Evolutionary conservation across 768 basidiomycete species (phyloP), one percentile per base, ranked within the genome.

Genomic region (Clathrus columnatus): DNA sequence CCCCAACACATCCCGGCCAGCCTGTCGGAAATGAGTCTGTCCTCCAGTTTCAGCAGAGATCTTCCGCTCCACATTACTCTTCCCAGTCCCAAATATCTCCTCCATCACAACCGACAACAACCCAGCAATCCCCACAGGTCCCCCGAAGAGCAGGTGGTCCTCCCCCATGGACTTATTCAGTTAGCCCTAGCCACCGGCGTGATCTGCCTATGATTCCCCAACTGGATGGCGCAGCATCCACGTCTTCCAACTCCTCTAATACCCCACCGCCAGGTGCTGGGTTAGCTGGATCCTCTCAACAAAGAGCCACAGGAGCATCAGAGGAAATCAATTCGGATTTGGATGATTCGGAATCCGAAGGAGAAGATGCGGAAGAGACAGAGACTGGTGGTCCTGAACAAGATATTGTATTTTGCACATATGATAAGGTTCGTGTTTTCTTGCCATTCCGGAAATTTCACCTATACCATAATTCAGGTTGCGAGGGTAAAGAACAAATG

Each of bases 401-500:
- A 57, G 96, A 99, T 67, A 91, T 98, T 47, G 91, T 98, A 21
- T 95, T 97, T 64, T 98, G 96, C 69, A 93, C 94, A 6, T 98
- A 96, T 67, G 96, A 99, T 68, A 98, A 98, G 83, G 95, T 91
- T 54, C 41, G 75, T 59, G 10, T 18, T 20, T 28, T 43, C 54
- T 24, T 21, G 18, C 28, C 44, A 23, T 23, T 50, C 10, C 26
- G 44, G 23, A 20, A 14, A 24, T 60, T 46, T 17, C 2, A 32
- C 28, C 48, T 55, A 60, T 24, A 28, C 16, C 17, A 58, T 49
- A 17, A 50, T 50, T 26, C 61, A 98, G 94, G 95, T 98, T 30
- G 92, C 94, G 44, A 80, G 96, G n/a, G 95, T 98, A 23, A 99
- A 98, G 73, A 98, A 96, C 74, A 99, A 98, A 74, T 99, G 96